Percentiles rank a stretch among this genome's conserved stretches.
Conservation (phyloP, 805 yeast species). For the Barnettozyma pratensis region DNA sequence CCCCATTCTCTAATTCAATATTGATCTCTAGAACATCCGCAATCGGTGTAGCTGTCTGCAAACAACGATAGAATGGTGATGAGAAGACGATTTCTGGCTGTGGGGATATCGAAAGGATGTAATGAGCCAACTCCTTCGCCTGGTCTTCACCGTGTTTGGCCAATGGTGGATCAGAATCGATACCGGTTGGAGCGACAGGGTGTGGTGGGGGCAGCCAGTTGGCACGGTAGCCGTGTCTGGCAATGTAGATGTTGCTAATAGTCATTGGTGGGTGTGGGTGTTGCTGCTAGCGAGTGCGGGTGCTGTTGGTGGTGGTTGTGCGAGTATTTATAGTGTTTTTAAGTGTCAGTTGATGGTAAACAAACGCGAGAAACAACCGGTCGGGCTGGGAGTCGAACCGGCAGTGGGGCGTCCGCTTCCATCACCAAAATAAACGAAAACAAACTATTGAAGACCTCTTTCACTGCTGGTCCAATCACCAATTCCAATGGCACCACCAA, state of each 20-base stretch:
- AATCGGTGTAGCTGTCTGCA: conserved; percentile 73
- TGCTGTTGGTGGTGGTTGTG: background rate
- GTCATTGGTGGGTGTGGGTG: conserved; percentile 29
- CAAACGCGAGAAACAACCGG: too few species aligned
- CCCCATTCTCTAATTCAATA: conserved; percentile 70
- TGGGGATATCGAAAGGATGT: conserved; percentile 44
- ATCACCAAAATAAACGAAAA: background rate
- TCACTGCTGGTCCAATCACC: too few species aligned
- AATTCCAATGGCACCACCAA: conserved; percentile 11
- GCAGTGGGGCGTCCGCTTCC: background rate
- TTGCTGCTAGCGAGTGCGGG: background rate
- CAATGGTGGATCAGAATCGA: conserved; percentile 82
- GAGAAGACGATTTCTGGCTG: conserved; percentile 67
- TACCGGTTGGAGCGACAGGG: conserved; percentile 80
- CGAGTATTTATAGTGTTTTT: too few species aligned
- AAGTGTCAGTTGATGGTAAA: too few species aligned
- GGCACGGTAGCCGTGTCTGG: conserved; percentile 86
- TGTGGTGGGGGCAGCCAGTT: conserved; percentile 77
- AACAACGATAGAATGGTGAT: conserved; percentile 87
- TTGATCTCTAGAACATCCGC: conserved; percentile 54
- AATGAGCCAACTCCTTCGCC: conserved; percentile 72
- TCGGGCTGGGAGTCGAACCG: too few species aligned
- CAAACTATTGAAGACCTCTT: background rate
- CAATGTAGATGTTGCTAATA: conserved; percentile 58
- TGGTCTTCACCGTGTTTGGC: conserved; percentile 88